These are phyloP conservation scores for Cydonia oblonga DNA, from an alignment of 331 rosid species.

Conservation along the genomic window DNA sequence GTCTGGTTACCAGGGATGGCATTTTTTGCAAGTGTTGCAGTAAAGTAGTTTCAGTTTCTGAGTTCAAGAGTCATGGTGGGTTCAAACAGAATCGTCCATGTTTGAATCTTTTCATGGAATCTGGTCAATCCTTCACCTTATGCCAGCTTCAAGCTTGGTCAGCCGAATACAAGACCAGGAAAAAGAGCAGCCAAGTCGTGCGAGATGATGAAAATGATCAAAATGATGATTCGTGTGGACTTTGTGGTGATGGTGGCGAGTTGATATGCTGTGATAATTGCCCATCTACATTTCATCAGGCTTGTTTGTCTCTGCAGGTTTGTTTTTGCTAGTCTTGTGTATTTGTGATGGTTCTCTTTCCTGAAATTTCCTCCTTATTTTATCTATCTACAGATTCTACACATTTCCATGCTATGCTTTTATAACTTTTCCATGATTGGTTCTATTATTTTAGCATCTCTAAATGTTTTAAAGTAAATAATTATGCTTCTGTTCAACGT, in stretches of 20 bases:
- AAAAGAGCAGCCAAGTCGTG: conserved; percentile 43
- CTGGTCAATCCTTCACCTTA: conserved; percentile 80
- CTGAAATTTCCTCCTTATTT: conserved; percentile 1
- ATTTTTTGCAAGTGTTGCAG: conserved; percentile 74
- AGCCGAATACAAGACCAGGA: conserved; percentile 75
- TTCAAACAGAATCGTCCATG: conserved; percentile 73
- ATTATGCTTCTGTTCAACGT: not conserved
- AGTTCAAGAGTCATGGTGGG: conserved; percentile 82
- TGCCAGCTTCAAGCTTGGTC: conserved; percentile 99
- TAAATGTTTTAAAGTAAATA: not conserved
- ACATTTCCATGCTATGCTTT: not conserved
- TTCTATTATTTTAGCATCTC: not conserved
- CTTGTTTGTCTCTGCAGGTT: conserved; percentile 84
- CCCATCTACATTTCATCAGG: conserved; percentile 85
- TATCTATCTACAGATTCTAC: not conserved
- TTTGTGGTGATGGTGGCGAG: conserved; percentile 96
- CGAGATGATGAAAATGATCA: conserved; percentile 48
- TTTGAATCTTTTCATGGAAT: conserved; percentile 79
- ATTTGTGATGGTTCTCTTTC: conserved; percentile 18
- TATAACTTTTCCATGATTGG: not conserved
- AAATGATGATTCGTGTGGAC: conserved; percentile 93
- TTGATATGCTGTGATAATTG: conserved; percentile 91
- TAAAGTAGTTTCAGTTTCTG: conserved; percentile 51
- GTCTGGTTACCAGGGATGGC: conserved; percentile 72
- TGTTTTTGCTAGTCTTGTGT: conserved; percentile 19